phyloP scores from a whole-genome alignment of 2,329 filamentous ascomycete species.

The Aspergillus spinulosporus region DNA sequence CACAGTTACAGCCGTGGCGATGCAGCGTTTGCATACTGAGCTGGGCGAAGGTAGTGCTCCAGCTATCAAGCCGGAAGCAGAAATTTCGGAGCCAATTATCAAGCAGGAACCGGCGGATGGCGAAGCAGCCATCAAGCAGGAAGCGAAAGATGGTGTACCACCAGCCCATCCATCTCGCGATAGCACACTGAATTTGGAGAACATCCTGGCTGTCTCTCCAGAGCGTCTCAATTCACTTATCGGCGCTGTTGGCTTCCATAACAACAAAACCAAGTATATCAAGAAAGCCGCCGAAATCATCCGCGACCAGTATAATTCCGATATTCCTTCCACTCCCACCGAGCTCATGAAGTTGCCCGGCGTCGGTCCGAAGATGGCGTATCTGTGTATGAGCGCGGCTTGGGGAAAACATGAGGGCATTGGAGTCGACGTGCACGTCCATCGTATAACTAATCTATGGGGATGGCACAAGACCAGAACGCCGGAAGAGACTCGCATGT shows the following conservation, averaged over 20 bases:
- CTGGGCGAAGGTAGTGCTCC: constrained; percentile 49
- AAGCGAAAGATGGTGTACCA: constrained; percentile 26
- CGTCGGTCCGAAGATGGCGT: constrained; percentile 93
- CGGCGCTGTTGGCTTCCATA: constrained; percentile 85
- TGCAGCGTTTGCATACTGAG: constrained; percentile 74
- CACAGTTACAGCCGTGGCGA: constrained; percentile 81
- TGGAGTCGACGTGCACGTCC: constrained; percentile 91
- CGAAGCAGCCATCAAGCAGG: constrained; percentile 23
- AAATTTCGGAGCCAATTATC: constrained; percentile 22
- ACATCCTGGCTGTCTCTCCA: constrained; percentile 71
- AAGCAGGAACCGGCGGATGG: constrained; percentile 25
- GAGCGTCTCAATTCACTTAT: constrained; percentile 71
- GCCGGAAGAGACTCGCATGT: constrained; percentile 77
- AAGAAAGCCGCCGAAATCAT: constrained; percentile 73
- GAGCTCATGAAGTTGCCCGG: constrained; percentile 77
- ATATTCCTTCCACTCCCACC: constrained; percentile 77
- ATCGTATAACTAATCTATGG: constrained; percentile 92
- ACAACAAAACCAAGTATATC: constrained; percentile 85
- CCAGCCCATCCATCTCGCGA: constrained; percentile 30
- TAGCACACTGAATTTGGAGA: constrained; percentile 68
- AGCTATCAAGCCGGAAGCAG: constrained; percentile 28
- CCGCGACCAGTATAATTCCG: constrained; percentile 66
- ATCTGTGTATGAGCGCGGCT: constrained; percentile 78
- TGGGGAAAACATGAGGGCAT: constrained; percentile 73
- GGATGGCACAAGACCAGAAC: constrained; percentile 80